Evolutionary conservation across 2,329 filamentous ascomycete genomes (phyloP).

Genomic region (Pseudopithomyces chartarum): DNA sequence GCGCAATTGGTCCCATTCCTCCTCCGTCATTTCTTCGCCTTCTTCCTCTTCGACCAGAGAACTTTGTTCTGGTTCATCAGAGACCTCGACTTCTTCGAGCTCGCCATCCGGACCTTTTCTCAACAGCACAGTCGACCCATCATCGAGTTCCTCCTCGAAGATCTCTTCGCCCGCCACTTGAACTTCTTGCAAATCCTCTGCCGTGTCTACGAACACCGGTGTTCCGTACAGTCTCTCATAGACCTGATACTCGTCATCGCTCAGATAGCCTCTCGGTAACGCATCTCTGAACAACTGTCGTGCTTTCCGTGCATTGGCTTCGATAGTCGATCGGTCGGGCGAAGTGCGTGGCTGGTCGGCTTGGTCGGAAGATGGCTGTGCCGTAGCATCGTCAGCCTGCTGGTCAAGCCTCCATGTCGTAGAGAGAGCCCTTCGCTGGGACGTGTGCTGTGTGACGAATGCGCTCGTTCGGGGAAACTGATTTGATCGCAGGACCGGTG

Average conservation of each 20-base stretch:
- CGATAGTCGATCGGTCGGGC: conserved; percentile 49
- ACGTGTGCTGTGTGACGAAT: conserved; percentile 1
- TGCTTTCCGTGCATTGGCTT: conserved; percentile 70
- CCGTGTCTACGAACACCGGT: conserved; percentile 67
- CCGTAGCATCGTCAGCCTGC: conserved; percentile 13
- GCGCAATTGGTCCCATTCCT: conserved; percentile 41
- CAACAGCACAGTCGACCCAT: conserved; percentile 51
- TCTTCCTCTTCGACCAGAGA: conserved; percentile 30
- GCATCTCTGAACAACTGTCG: conserved; percentile 77
- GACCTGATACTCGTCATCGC: conserved; percentile 70
- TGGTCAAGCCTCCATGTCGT: conserved; percentile 21
- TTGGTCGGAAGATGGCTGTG: conserved; percentile 1
- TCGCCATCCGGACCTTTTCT: conserved; percentile 61
- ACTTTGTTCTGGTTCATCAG: conserved; percentile 37
- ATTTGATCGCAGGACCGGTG: conserved; percentile 18
- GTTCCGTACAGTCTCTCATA: conserved; percentile 84
- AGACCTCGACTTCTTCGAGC: conserved; percentile 63
- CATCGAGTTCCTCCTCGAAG: conserved; percentile 34
- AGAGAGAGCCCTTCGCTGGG: conserved; percentile 29
- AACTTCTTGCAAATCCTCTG: conserved; percentile 53
- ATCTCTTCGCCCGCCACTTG: conserved; percentile 55
- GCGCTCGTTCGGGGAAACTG: conserved; percentile 8
- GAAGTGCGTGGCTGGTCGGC: conserved; percentile 14
- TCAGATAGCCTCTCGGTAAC: conserved; percentile 73
- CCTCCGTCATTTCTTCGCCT: conserved; percentile 30